Conservation (phyloP, 345 rosid genomes). For the Lumnitzera littorea region DNA sequence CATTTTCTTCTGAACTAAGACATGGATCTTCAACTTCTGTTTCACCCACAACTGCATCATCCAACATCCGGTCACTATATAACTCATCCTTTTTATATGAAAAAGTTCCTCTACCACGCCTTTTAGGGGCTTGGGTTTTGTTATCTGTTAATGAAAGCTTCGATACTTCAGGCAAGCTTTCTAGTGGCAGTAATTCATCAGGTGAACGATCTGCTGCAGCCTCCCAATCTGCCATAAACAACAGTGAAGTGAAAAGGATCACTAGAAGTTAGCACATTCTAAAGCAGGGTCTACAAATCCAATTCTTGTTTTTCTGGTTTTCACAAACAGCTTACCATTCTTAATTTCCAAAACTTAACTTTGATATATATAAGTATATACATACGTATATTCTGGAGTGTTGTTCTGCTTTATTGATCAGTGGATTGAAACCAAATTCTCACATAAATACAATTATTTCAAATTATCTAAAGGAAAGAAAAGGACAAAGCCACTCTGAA, state of each 20-base stretch:
- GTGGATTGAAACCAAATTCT: too few relatives aligned
- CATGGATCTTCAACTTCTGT: constrained; percentile 31
- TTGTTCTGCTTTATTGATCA: too few relatives aligned
- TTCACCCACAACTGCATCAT: constrained; percentile 21
- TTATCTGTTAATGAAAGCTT: constrained; percentile 50
- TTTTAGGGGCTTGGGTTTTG: constrained; percentile 48
- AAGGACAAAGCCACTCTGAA: too few relatives aligned
- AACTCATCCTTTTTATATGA: constrained; percentile 49
- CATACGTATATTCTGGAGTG: too few relatives aligned
- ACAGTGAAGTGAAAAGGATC: not conserved
- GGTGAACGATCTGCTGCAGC: constrained; percentile 69
- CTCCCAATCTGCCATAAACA: constrained; percentile 69
- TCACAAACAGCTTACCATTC: too few relatives aligned
- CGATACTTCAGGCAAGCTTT: constrained; percentile 50
- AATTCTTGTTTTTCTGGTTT: too few relatives aligned
- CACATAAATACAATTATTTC: too few relatives aligned
- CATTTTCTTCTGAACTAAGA: constrained; percentile 26
- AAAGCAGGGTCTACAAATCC: too few relatives aligned
- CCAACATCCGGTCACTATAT: constrained; percentile 46
- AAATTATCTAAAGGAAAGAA: too few relatives aligned
- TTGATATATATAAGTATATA: too few relatives aligned
- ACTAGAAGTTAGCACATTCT: too few relatives aligned
- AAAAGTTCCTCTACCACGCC: constrained; percentile 90
- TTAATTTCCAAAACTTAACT: too few relatives aligned
- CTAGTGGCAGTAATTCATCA: constrained; percentile 41